These are phyloP conservation scores for Sporothrix schenckii DNA, from an alignment of 2,329 filamentous ascomycete species.

Conservation along the genomic window DNA sequence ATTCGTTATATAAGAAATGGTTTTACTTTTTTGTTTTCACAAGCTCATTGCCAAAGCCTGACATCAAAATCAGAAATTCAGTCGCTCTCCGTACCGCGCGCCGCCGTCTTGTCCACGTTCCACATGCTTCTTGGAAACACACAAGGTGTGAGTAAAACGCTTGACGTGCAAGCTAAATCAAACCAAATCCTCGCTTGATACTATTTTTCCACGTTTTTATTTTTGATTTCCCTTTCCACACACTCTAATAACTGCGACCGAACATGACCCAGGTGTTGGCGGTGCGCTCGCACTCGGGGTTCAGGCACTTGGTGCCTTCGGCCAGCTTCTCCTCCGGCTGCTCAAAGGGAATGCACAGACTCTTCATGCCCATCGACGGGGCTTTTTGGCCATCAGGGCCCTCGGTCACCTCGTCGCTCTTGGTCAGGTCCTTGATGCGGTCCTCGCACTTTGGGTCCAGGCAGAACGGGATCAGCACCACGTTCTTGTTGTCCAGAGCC, in stretches of 20 bases:
- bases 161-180: not conserved
- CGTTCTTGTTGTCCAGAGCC: slow-evolving; percentile 86
- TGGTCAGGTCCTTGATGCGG: slow-evolving; percentile 89
- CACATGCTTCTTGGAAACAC: not conserved
- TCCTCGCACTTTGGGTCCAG: slow-evolving; percentile 82
- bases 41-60: not conserved
- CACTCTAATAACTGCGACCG: slow-evolving; percentile 68
- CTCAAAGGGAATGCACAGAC: slow-evolving; percentile 74
- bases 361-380: slow-evolving; percentile 69
- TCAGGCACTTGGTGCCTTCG: slow-evolving; percentile 85
- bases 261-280: slow-evolving; percentile 94
- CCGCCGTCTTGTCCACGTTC: not conserved
- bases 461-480: slow-evolving; percentile 90
- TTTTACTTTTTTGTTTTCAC: not conserved
- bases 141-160: not conserved
- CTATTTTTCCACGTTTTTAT: not conserved
- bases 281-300: slow-evolving; percentile 75
- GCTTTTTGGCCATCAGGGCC: slow-evolving; percentile 58
- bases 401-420: slow-evolving; percentile 62
- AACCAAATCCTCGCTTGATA: not conserved
- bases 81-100: not conserved
- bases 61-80: not conserved
- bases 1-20: not conserved
- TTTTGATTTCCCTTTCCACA: not conserved
- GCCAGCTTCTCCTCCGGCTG: slow-evolving; percentile 79